Evolutionary conservation across 495 filamentous ascomycete species (phyloP), one percentile per base, ranked within the genome.

Genomic region (Penicillium robsamsonii): DNA sequence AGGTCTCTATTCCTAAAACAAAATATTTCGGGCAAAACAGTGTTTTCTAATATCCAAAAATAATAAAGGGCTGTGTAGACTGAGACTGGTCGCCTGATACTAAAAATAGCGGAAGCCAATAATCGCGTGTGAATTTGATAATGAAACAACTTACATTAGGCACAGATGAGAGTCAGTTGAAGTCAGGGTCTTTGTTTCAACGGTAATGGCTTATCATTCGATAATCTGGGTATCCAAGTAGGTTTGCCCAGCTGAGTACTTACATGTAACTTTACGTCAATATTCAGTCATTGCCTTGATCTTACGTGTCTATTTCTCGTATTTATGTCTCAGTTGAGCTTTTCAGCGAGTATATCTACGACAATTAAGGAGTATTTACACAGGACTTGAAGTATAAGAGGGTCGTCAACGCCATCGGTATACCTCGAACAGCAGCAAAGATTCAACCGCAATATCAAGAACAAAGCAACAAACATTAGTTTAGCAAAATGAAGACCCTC

Each of bases 401-500:
- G 17, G 13, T 12, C 35, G 13, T 17, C 10, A 49, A 25, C 46
- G 7, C 18, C 31, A 2, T 20, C 24, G 4, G 15, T 17, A n/a
- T 46, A 46, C 15, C 44, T 27, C 15, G 7, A 29, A 46, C 25
- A 29, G 12, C 24, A 25, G 15, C 25, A 22, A 18, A 3, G 20
- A 18, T 49, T 24, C 30, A 35, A 20, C 2, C 2, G 4, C n/a
- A 17, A 18, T 18, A 7, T 20, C 18, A 35, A 35, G 10, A 46
- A 5, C 13, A 6, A 27, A 46, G 6, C 17, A 25, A 40, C 24
- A 44, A 20, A 17, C 33, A 31, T 40, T 9, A 59, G 27, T 31
- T 12, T 33, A 18, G n/a, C 53, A 49, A 55, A 48, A 66, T 66
- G 63, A 63, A 63, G 60, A 27, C 44, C 46, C 15, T 27, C 22